Evolutionary conservation across 2,329 filamentous ascomycete species (phyloP), one percentile per base, ranked within the genome.

Genomic region (Epichloe brachyelytri): DNA sequence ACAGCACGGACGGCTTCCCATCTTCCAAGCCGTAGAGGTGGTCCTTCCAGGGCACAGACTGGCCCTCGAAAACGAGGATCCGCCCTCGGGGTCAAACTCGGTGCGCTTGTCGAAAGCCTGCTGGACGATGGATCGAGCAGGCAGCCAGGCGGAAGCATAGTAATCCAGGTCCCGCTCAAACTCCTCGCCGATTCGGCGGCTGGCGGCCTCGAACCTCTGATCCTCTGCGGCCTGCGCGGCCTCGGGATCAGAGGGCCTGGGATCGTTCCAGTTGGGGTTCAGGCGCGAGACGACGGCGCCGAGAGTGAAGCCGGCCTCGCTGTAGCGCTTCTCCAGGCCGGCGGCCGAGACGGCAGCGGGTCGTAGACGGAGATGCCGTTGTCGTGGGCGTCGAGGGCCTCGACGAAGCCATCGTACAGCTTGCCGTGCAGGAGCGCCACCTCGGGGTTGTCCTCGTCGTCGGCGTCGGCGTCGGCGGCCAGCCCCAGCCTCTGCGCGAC

Each of bases 341-440:
- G 87, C 86, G 33, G 81, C 76, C 33, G 79, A 69, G 17, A 95
- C 65, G 34, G 75, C 82, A 22, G 76, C 75, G 30, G 75, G 64
- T 95, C 88, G 70, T 94, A 94, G 53, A 76, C 78, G 26, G 83
- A 83, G 64, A 98, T 85, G 58, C 93, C 93, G 68, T 98, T 98
- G 75, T 98, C 93, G 70, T 98, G 91, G 52, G 90, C 93, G 69
- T 98, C 93, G 51, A 98, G 83, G 2, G 93, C 89, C 74, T 98
- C 93, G 65, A 98, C 77, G 67, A 97, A 96, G 68, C 85, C 85
- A 59, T 85, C 82, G 75, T 98, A 98, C 48, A 98, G 71, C 74
- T 96, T 96, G 62, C 81, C 76, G 74, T 86, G 94, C 50, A 98
- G 75, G 33, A 94, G 69, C 40, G 77, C 75, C 43, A 93, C 83